Evolutionary conservation across 2,329 filamentous ascomycete genomes (phyloP).

Genomic region (Daldinia sp.): DNA sequence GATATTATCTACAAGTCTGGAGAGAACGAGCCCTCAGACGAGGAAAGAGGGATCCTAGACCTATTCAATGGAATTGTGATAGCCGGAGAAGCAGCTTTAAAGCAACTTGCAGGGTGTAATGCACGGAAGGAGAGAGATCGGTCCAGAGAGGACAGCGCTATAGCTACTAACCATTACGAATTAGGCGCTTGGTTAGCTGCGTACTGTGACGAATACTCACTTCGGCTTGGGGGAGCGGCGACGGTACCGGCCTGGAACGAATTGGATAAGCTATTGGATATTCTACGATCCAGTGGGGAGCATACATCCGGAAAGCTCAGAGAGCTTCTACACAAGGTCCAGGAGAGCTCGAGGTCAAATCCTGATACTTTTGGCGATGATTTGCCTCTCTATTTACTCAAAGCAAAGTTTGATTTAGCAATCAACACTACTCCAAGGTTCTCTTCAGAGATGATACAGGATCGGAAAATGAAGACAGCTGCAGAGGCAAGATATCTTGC

Average conservation of each 20-base stretch:
- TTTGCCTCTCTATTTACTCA: not conserved
- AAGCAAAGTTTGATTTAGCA: constrained; percentile 1
- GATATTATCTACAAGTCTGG: constrained; percentile 49
- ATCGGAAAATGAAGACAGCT: not conserved
- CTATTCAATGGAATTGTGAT: constrained; percentile 17
- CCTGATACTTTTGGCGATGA: not conserved
- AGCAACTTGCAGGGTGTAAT: constrained; percentile 16
- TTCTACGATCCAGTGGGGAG: constrained; percentile 1
- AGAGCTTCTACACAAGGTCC: constrained; percentile 1
- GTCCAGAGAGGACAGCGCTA: not conserved
- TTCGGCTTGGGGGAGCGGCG: not conserved
- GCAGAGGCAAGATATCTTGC: not conserved
- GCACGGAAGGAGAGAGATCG: constrained; percentile 7
- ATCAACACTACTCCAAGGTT: not conserved
- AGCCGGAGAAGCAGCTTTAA: constrained; percentile 12
- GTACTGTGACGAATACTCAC: constrained; percentile 1
- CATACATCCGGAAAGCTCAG: constrained; percentile 7
- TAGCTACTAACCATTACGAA: constrained; percentile 6
- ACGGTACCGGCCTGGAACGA: not conserved
- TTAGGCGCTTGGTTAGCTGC: constrained; percentile 5
- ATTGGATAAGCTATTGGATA: constrained; percentile 12
- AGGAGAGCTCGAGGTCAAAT: not conserved
- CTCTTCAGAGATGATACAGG: not conserved
- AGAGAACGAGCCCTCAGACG: constrained; percentile 7
- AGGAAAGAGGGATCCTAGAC: constrained; percentile 17